These are phyloP conservation scores for Beta lomatogona DNA, from an alignment of 179 eudicot genomes.

Conservation along the genomic window DNA sequence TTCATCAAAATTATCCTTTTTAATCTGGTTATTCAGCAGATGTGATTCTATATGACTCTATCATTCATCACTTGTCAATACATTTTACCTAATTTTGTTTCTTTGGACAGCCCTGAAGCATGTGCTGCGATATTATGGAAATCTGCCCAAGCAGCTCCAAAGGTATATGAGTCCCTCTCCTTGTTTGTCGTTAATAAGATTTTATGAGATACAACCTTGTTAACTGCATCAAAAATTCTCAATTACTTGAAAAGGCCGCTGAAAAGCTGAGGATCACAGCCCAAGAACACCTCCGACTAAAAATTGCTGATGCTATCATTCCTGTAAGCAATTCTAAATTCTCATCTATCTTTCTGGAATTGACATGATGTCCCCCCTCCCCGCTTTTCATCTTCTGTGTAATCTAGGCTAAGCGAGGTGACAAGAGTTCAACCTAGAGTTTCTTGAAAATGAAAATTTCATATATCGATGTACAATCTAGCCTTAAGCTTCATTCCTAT, in stretches of 20 bases:
- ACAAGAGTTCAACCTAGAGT: background rate
- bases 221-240: background rate
- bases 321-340: conserved; percentile 45
- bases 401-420: background rate
- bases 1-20: too few species aligned
- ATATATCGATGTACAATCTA: background rate
- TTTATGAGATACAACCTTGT: background rate
- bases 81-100: background rate
- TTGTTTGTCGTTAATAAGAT: background rate
- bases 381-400: background rate
- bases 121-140: conserved; percentile 97
- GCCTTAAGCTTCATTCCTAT: background rate
- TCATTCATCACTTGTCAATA: background rate
- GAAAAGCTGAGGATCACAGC: conserved; percentile 84
- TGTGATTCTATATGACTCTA: background rate
- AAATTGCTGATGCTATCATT: conserved; percentile 77
- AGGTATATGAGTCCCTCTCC: conserved; percentile 41
- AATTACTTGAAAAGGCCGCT: conserved; percentile 65
- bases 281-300: conserved; percentile 57
- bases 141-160: conserved; percentile 77
- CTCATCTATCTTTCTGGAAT: background rate
- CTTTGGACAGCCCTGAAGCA: conserved; percentile 81
- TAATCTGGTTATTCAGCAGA: background rate
- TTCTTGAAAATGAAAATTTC: background rate
- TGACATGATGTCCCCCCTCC: background rate